A percentile compares a stretch with the other conserved stretches of the same genome.
These are phyloP conservation scores for Oidium heveae DNA, from an alignment of 2,329 filamentous ascomycete species.

Conservation along the genomic window DNA sequence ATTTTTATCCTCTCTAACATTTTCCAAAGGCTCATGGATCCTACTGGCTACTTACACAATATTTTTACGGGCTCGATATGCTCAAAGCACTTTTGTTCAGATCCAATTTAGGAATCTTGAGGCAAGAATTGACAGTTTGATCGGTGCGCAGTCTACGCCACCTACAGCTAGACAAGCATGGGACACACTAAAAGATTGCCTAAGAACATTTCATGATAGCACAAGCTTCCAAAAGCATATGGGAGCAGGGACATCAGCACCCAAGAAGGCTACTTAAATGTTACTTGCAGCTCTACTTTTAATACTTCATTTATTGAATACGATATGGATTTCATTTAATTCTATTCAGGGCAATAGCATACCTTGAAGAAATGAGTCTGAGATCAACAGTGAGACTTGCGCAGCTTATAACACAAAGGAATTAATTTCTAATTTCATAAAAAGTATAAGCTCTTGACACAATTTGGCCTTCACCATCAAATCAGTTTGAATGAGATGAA, in stretches of 20 bases:
- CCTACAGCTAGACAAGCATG: slow-evolving; percentile 57
- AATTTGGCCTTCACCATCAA: too few species aligned
- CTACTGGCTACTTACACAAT: slow-evolving; percentile 63
- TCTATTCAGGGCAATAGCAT: too few species aligned
- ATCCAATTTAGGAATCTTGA: slow-evolving; percentile 47
- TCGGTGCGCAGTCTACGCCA: slow-evolving; percentile 69
- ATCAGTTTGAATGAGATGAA: too few species aligned
- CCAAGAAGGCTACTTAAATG: slow-evolving; percentile 29
- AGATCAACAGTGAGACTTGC: too few species aligned
- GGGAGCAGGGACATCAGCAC: slow-evolving; percentile 23
- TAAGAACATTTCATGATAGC: slow-evolving; percentile 49
- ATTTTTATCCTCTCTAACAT: slow-evolving; percentile 55
- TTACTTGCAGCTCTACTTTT: too few species aligned
- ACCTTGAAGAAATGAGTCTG: too few species aligned
- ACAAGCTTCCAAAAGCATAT: slow-evolving; percentile 59
- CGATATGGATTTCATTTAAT: too few species aligned
- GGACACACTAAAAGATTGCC: slow-evolving; percentile 49
- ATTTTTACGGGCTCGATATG: slow-evolving; percentile 75
- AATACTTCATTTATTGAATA: too few species aligned
- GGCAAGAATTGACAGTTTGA: slow-evolving; percentile 53
- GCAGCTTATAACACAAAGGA: too few species aligned
- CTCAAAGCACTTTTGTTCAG: slow-evolving; percentile 86
- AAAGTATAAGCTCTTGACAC: too few species aligned
- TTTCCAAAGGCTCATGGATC: slow-evolving; percentile 79
- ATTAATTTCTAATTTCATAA: too few species aligned